Evolutionary conservation across 441 rosid genomes (phyloP), one percentile per base, ranked within the genome.

Genomic region (Hura crepitans): DNA sequence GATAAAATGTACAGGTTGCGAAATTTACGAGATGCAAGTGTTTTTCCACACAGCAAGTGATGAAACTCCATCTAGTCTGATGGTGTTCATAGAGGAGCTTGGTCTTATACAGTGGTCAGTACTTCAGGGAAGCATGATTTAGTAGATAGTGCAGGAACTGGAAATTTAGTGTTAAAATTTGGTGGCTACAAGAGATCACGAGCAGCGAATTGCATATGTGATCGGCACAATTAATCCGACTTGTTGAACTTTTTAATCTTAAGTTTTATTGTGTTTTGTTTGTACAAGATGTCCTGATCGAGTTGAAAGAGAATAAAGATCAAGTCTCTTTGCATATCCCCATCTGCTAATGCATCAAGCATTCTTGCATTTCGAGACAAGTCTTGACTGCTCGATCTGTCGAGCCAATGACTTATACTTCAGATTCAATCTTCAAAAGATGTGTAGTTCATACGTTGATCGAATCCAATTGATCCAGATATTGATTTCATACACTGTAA

Each of bases 1-100:
- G 47, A 50, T 61, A 33, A 12, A 65, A 61, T 80, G 85, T 84
- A 79, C 76, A 84, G 83, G 74, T 27, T 28, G 62, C 62, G 55
- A 74, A 35, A 47, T 59, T 63, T 0, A 14, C 0, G 57, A 65
- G 54, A 68, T 58, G 23, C 75, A 66, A 39, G 63, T 37, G 60
- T 70, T 73, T 49, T 61, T 46, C 73, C 30, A 7, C 22, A 71
- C 6, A 62, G 45, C 11, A 69, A 58, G 62, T 33, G 70, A 65
- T 70, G 75, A 66, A 66, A 77, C 66, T 74, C 51, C 17, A 13
- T 27, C 46, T 62, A 17, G 57, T 17, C 42, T n/a, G 47, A 37
- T 28, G 64, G 39, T 59, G 61, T 71, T 61, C 28, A 15, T 37
- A 45, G 31, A 30, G 14, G 66, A 27, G 25, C 18, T 30, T 20